Base-by-base conservation (phyloP, 2,329 filamentous ascomycete species). In the Ciborinia camelliae region DNA sequence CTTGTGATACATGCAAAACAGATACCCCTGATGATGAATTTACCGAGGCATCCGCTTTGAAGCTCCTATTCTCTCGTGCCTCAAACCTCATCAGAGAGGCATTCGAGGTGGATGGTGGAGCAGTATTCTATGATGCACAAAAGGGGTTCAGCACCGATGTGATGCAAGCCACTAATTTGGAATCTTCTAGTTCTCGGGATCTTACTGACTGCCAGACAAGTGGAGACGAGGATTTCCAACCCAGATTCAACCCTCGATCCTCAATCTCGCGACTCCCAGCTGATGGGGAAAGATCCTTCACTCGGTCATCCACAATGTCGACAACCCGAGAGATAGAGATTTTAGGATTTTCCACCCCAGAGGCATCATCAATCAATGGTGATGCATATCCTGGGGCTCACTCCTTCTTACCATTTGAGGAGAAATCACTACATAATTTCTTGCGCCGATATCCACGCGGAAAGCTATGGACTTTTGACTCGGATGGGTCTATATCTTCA, bases 401-500 rank as follows among this genome's bases (percentile, higher is more conserved):
- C 45, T 65, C 67, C 2, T 74, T 75, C 62, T 54, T 62, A n/a
- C 68, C 71, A 2, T 68, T 75, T 23, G 65, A 72, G n/a, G 72
- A 75, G 57, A 73, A 71, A 45, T 62, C 68, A 2, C 64, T 75
- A 28, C 69, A 72, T 14, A 60, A 65, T 15, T 70, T 81, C 15
- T 70, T 81, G 12, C 75, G 74, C 30, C 77, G 78, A n/a, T 81
- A 81, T 65, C 77, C 79, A 6, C 76, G 77, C 60, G 80, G 80
- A 15, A 80, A 80, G 57, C 68, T 82, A 1, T 82, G 79, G 79
- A 79, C 78, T 1, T 80, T 81, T 64, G 78, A 81, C 54, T 76
- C 72, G 2, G 78, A 80, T 68, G 77, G 78, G 0, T 69, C 74
- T 39, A 66, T 81, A 1, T 79, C 77, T 5, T 78, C 78, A 5